Evolutionary conservation across 306 rosid genomes (phyloP), one percentile per base, ranked within the genome.

Genomic region (Cicer arietinum): DNA sequence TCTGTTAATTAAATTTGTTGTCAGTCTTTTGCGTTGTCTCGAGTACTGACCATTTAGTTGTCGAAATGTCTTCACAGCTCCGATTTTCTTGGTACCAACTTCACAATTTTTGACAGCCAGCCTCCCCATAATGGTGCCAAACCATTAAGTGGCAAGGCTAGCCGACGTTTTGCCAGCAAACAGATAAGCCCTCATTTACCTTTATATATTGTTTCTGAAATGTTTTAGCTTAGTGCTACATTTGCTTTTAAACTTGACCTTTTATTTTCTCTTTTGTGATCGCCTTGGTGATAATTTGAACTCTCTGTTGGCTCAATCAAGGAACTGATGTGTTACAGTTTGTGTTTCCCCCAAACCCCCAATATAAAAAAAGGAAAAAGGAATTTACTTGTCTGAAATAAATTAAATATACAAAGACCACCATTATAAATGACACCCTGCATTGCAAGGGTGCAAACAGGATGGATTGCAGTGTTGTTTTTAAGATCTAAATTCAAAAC

Each of bases 101-200:
- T 92, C 83, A 88, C 96, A 58, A 92, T 95, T 53, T 95, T 84
- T 74, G 99, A 95, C 75, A 90, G 99, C 84, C 90, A 85, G 74
- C 91, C 93, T 6, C 99, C 99, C 9, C 87, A 92, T 75, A 88
- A 46, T 61, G 99, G 99, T 67, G 99, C 99, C 40, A 95, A 90
- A 86, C 97, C 97, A 39, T 89, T 92, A 0, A 84, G 87, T 79
- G 81, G 85, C 69, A 85, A 82, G 83, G 73, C 94, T 20, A 88
- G 94, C 76, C 99, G 99, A 3, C 95, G 99, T 47, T 86, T 95
- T 72, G 87, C 94, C 35, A 90, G 96, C 93, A 95, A 95, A 86
- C 99, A 92, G 89, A 95, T 95, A 81, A 86, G 98, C 74, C 99
- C 98, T 37, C 97, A 95, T n/a, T n/a, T n/a, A n/a, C n/a, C n/a